Conservation (phyloP, 176 grass and related monocot species). For the Melocanna baccifera region DNA sequence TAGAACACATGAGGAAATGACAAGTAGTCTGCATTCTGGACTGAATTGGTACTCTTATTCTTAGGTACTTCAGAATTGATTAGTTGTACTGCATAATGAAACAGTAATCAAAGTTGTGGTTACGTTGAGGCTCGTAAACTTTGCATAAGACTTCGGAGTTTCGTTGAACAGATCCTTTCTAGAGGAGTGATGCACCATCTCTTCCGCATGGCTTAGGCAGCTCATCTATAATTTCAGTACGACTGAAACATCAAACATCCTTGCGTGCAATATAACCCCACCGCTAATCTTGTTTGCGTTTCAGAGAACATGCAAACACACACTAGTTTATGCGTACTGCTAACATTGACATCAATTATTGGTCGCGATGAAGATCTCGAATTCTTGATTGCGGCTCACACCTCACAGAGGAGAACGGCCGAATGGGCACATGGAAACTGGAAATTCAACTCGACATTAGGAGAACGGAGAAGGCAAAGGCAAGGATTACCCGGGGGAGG, state of each 20-base stretch:
- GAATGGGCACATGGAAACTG: neutral
- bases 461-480: neutral
- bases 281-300: neutral
- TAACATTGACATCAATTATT: neutral
- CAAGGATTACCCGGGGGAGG: constrained; percentile 30
- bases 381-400: neutral
- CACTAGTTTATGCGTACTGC: neutral
- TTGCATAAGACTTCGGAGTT: neutral
- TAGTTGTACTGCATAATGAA: neutral
- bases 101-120: neutral
- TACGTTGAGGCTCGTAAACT: neutral
- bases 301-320: neutral
- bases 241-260: neutral
- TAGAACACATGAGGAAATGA: neutral
- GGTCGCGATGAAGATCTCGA: neutral
- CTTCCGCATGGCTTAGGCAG: neutral
- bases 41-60: neutral
- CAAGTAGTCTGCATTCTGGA: neutral
- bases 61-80: neutral
- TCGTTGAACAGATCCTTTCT: neutral
- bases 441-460: neutral
- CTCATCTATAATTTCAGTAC: neutral
- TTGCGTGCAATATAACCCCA: neutral
- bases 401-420: neutral
- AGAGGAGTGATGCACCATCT: neutral